These are phyloP conservation scores for Meyerozyma athensensis DNA, from an alignment of 1,139 yeast genomes.

Conservation along the genomic window DNA sequence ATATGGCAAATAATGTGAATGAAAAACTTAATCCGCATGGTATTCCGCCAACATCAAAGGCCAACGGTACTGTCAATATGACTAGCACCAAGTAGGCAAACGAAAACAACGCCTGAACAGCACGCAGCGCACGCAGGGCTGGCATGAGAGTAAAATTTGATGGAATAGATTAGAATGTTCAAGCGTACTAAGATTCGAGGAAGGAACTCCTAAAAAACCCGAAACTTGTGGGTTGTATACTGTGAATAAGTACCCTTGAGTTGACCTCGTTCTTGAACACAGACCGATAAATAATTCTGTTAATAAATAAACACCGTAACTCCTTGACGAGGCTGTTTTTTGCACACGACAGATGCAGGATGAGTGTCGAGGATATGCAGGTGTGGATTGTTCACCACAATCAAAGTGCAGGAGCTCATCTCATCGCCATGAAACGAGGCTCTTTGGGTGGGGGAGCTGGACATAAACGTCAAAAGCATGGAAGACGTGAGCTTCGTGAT, in stretches of 20 bases:
- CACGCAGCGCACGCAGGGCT: constrained; percentile 3
- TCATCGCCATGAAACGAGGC: background rate
- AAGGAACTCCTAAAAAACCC: no score
- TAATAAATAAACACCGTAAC: background rate
- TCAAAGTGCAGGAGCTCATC: constrained; percentile 2
- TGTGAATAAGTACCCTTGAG: no score
- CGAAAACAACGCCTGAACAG: constrained; percentile 26
- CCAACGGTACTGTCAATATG: constrained; percentile 81
- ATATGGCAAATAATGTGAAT: constrained; percentile 63
- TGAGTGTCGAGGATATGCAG: background rate
- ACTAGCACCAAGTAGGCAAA: constrained; percentile 61
- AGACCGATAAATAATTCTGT: no score
- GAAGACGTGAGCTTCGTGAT: constrained; percentile 55
- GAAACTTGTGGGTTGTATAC: no score
- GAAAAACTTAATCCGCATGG: constrained; percentile 87
- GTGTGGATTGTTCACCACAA: background rate
- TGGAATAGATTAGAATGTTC: background rate
- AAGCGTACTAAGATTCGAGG: no score
- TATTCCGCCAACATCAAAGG: constrained; percentile 93
- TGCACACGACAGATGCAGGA: constrained; percentile 3
- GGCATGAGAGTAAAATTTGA: background rate
- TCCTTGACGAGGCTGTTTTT: constrained; percentile 2
- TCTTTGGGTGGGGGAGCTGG: background rate
- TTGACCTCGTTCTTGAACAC: no score
- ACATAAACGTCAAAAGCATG: constrained; percentile 33